Conservation (phyloP, 73 alveolate genomes). For the Tetrahymena borealis region DNA sequence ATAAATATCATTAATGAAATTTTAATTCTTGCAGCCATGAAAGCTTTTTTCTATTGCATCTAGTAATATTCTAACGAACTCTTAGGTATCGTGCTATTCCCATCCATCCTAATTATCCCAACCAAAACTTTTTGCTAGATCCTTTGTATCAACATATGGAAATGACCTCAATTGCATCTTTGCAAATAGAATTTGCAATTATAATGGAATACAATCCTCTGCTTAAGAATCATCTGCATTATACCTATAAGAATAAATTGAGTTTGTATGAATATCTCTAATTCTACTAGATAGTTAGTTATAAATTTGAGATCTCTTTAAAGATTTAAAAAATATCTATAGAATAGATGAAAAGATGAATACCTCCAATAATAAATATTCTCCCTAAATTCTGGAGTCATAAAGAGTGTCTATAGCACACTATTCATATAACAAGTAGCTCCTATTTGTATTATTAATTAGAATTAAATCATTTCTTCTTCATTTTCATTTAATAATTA, state of each 20-base stretch:
- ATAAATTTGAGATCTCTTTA: background rate
- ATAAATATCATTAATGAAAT: slow-evolving; percentile 67
- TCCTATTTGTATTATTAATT: slow-evolving; percentile 49
- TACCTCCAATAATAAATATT: slow-evolving; percentile 58
- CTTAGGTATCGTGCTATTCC: slow-evolving; percentile 69
- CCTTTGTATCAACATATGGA: slow-evolving; percentile 54
- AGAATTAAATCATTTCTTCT: background rate
- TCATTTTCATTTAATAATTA: background rate
- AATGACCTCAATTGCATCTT: slow-evolving; percentile 40
- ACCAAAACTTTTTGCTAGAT: slow-evolving; percentile 58
- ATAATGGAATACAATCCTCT: slow-evolving; percentile 59
- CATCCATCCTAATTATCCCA: slow-evolving; percentile 56
- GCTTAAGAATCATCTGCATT: slow-evolving; percentile 4
- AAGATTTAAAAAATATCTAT: background rate
- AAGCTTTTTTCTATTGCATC: slow-evolving; percentile 87
- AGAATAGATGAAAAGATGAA: background rate
- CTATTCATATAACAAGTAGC: slow-evolving; percentile 95
- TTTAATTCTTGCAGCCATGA: slow-evolving; percentile 51
- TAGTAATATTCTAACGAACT: slow-evolving; percentile 83
- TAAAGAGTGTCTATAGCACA: slow-evolving; percentile 83
- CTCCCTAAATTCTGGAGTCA: slow-evolving; percentile 91
- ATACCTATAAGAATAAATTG: background rate
- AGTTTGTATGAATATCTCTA: slow-evolving; percentile 31
- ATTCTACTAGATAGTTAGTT: background rate
- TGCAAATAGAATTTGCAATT: slow-evolving; percentile 59